phyloP scores from a whole-genome alignment of 2,329 filamentous ascomycete species.

The Penicillium olsonii region DNA sequence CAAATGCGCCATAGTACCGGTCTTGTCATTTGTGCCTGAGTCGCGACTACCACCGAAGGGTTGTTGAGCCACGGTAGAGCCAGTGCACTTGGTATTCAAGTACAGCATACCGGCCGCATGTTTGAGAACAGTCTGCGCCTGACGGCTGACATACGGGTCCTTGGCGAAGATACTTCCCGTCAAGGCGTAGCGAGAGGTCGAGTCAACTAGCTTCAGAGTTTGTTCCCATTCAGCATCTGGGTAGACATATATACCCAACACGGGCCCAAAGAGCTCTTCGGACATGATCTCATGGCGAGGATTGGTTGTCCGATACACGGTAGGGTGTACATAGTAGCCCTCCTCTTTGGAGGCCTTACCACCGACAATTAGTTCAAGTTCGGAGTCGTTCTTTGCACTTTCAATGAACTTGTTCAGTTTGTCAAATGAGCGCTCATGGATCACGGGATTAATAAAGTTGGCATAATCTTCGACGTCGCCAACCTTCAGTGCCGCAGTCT shows the following conservation, averaged over 20 bases:
- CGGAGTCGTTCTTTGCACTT: constrained; percentile 69
- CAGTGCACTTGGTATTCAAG: constrained; percentile 61
- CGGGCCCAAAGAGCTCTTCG: constrained; percentile 76
- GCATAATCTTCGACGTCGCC: constrained; percentile 67
- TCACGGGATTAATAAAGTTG: constrained; percentile 83
- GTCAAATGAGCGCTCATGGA: constrained; percentile 75
- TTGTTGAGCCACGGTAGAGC: constrained; percentile 58
- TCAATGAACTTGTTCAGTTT: constrained; percentile 75
- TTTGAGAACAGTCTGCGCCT: constrained; percentile 54
- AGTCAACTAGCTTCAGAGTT: constrained; percentile 18
- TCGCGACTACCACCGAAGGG: constrained; percentile 56
- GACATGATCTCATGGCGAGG: constrained; percentile 70
- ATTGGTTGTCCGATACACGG: constrained; percentile 72
- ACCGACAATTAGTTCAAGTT: constrained; percentile 71
- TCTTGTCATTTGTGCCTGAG: constrained; percentile 60
- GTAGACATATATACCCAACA: constrained; percentile 73
- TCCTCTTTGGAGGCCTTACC: constrained; percentile 72
- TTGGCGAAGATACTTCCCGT: constrained; percentile 30
- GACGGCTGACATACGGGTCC: constrained; percentile 50
- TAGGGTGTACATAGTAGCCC: constrained; percentile 80
- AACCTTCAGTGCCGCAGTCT: constrained; percentile 68
- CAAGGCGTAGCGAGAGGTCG: constrained; percentile 21
- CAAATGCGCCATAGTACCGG: constrained; percentile 54
- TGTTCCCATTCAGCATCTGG: constrained; percentile 56
- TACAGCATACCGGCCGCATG: constrained; percentile 62